phyloP scores from a whole-genome alignment of 2,329 filamentous ascomycete species.

The Monilinia fructigena region DNA sequence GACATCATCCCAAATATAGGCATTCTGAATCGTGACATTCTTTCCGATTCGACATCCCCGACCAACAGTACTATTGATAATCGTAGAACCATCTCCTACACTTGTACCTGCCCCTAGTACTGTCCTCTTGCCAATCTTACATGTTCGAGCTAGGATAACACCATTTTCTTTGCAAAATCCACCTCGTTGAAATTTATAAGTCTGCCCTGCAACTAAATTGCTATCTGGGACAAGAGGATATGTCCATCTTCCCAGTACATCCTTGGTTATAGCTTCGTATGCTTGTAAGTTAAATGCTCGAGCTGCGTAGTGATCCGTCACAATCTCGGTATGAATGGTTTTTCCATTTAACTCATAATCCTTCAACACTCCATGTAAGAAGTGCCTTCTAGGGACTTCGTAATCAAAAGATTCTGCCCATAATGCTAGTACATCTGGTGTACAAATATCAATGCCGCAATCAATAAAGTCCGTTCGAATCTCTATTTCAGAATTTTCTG shows the following conservation, averaged over 20 bases:
- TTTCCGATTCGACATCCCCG: conserved; percentile 82
- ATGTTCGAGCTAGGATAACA: conserved; percentile 71
- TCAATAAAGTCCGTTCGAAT: conserved; percentile 87
- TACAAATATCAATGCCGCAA: conserved; percentile 95
- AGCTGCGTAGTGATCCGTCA: conserved; percentile 80
- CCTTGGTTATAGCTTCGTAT: conserved; percentile 85
- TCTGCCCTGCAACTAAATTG: conserved; percentile 76
- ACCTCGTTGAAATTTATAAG: conserved; percentile 68
- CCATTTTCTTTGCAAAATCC: conserved; percentile 76
- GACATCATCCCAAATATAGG: conserved; percentile 85
- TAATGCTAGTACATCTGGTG: conserved; percentile 86
- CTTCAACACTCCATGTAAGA: conserved; percentile 88
- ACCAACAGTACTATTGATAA: conserved; percentile 79
- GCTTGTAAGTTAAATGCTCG: conserved; percentile 81
- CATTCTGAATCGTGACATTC: conserved; percentile 74
- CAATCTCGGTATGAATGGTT: conserved; percentile 88
- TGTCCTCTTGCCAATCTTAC: conserved; percentile 64
- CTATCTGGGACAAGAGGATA: conserved; percentile 88
- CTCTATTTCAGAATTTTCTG: conserved; percentile 71
- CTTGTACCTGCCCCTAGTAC: conserved; percentile 75
- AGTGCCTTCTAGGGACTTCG: conserved; percentile 82
- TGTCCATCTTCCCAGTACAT: conserved; percentile 83
- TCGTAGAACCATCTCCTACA: conserved; percentile 68
- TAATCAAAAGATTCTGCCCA: conserved; percentile 99
- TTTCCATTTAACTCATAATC: conserved; percentile 97